A percentile compares a stretch with the other conserved stretches of the same genome.
phyloP scores from a whole-genome alignment of 768 basidiomycete species.

The Russula sp. region DNA sequence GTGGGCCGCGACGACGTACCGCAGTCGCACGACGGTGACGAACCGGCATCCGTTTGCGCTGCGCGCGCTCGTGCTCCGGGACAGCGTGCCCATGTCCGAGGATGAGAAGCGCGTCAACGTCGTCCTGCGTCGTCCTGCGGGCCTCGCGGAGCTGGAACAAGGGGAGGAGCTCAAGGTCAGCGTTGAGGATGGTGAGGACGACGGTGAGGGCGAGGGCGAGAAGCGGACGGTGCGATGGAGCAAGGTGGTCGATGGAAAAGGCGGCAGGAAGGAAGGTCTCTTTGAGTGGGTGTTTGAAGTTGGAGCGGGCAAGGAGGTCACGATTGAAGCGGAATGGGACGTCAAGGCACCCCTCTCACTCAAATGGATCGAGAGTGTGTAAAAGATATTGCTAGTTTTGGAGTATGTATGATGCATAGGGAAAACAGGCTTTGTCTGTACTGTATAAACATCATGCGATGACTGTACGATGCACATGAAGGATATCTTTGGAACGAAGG shows the following conservation, averaged over 20 bases:
- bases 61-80: conserved; percentile 38
- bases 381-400: not conserved
- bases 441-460: not conserved
- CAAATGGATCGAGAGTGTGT: conserved; percentile 22
- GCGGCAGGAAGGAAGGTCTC: conserved; percentile 47
- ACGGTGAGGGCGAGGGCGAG: conserved; percentile 18
- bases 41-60: conserved; percentile 43
- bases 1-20: conserved; percentile 39
- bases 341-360: conserved; percentile 36
- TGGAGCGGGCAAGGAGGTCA: conserved; percentile 36
- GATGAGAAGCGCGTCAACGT: conserved; percentile 38
- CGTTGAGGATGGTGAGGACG: not conserved
- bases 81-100: conserved; percentile 36
- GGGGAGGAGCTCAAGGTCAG: conserved; percentile 32
- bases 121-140: conserved; percentile 39
- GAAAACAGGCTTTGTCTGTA: not conserved
- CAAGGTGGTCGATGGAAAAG: conserved; percentile 36
- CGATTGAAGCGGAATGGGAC: conserved; percentile 46
- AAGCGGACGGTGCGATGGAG: conserved; percentile 31
- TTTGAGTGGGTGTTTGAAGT: conserved; percentile 48
- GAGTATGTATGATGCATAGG: not conserved
- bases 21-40: conserved; percentile 32
- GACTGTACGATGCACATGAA: conserved; percentile 4
- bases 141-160: conserved; percentile 39
- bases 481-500: not conserved